phyloP scores from a whole-genome alignment of 179 eudicot genomes.

The Gypsophila paniculata region DNA sequence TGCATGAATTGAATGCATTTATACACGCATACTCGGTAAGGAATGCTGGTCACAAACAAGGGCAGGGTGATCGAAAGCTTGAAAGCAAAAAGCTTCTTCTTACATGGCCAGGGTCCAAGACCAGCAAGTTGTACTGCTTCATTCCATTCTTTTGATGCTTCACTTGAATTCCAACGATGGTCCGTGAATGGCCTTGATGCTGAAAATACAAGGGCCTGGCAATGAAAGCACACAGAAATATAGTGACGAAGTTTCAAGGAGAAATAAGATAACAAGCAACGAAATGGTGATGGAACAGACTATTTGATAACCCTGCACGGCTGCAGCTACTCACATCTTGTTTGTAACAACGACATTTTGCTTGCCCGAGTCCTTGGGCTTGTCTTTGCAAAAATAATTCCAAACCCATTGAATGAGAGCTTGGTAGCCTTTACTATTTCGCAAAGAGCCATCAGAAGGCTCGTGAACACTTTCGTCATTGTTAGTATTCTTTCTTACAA shows the following conservation, averaged over 20 bases:
- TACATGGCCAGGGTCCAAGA: constrained; percentile 85
- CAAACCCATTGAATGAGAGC: constrained; percentile 84
- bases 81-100: constrained; percentile 23
- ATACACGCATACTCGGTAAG: background rate
- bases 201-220: constrained; percentile 95
- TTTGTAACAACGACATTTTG: constrained; percentile 55
- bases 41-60: background rate
- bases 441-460: constrained; percentile 14
- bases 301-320: too few relatives aligned
- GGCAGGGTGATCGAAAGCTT: constrained; percentile 1
- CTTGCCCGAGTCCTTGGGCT: constrained; percentile 29
- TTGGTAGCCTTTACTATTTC: constrained; percentile 45
- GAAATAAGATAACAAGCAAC: background rate
- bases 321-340: constrained; percentile 52
- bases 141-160: constrained; percentile 47
- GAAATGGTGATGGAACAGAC: background rate
- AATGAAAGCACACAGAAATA: constrained; percentile 11
- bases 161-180: constrained; percentile 82
- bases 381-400: constrained; percentile 65
- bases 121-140: constrained; percentile 53
- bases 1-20: background rate
- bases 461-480: constrained; percentile 14
- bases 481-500: constrained; percentile 32
- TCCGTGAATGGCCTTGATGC: constrained; percentile 95
- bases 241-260: background rate